These are phyloP conservation scores for Mycosphaerella sp. DNA, from an alignment of 2,329 filamentous ascomycete species.

Conservation along the genomic window DNA sequence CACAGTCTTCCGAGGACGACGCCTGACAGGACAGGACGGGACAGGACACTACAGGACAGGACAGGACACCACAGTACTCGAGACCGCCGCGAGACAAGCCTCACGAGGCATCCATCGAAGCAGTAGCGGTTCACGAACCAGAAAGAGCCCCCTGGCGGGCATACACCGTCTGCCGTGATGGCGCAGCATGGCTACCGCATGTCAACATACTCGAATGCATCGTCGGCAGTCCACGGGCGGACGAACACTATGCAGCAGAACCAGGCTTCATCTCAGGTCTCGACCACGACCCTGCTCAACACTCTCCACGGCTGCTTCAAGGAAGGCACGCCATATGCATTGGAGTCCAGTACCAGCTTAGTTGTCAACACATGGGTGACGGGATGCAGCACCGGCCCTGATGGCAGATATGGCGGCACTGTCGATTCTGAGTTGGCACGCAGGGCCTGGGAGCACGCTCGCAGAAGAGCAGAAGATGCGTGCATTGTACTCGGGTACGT, in stretches of 20 bases:
- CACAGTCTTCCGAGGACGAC: not conserved
- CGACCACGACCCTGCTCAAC: slow-evolving; percentile 88
- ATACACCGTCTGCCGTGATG: slow-evolving; percentile 9
- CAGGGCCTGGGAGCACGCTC: slow-evolving; percentile 92
- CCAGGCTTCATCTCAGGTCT: slow-evolving; percentile 66
- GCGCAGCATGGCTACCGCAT: slow-evolving; percentile 55
- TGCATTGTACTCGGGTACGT: slow-evolving; percentile 81
- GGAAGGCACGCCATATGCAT: slow-evolving; percentile 70
- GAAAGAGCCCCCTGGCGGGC: slow-evolving; percentile 23
- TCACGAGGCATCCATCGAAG: slow-evolving; percentile 5
- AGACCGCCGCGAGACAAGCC: not conserved
- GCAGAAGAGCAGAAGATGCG: slow-evolving; percentile 88
- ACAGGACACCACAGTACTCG: not conserved
- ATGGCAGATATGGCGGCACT: slow-evolving; percentile 66
- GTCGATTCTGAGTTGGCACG: slow-evolving; percentile 72
- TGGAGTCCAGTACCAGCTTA: slow-evolving; percentile 85
- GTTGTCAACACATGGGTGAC: slow-evolving; percentile 96
- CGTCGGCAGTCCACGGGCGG: slow-evolving; percentile 47
- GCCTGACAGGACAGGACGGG: not conserved
- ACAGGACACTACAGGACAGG: no score
- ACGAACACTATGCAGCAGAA: slow-evolving; percentile 42
- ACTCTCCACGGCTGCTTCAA: slow-evolving; percentile 84
- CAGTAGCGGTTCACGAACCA: slow-evolving; percentile 6
- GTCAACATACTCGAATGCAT: slow-evolving; percentile 57
- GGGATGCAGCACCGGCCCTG: slow-evolving; percentile 61